Percentiles rank a stretch among this genome's conserved stretches.
Conservation (phyloP, 805 yeast species). For the Myxozyma kluyveri region DNA sequence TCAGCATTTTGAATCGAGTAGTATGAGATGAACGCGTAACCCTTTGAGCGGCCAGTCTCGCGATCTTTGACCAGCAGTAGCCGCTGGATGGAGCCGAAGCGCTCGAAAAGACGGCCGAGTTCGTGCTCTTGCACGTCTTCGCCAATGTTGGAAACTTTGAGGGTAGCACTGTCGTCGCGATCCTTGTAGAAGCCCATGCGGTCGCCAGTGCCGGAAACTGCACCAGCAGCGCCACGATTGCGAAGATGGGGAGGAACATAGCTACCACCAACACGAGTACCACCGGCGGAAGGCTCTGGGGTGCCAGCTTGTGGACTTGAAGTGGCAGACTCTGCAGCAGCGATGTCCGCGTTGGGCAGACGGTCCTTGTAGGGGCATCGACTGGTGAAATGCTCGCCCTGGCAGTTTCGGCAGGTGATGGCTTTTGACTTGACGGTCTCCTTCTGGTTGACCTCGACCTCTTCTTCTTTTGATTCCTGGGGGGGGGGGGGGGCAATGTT, state of each 20-base stretch:
- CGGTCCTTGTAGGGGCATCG: slow-evolving; percentile 96
- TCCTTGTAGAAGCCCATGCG: slow-evolving; percentile 37
- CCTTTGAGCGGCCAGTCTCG: slow-evolving; percentile 91
- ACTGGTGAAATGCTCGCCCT: slow-evolving; percentile 88
- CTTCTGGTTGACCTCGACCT: slow-evolving; percentile 67
- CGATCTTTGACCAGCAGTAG: slow-evolving; percentile 83
- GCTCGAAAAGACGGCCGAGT: slow-evolving; percentile 68
- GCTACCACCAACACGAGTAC: slow-evolving; percentile 31
- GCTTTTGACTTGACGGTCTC: slow-evolving; percentile 49
- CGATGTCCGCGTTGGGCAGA: slow-evolving; percentile 53
- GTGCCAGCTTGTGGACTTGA: slow-evolving; percentile 30
- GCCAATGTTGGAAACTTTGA: slow-evolving; percentile 89
- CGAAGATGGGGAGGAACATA: slow-evolving; percentile 67
- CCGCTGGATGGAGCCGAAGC: slow-evolving; percentile 69
- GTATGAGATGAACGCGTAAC: slow-evolving; percentile 91
- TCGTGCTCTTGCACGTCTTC: slow-evolving; percentile 78
- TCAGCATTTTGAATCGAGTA: slow-evolving; percentile 67
- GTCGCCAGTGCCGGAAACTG: slow-evolving; percentile 37
- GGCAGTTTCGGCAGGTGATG: slow-evolving; percentile 82
- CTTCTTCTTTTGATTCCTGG: slow-evolving; percentile 61
- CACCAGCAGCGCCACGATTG: slow-evolving; percentile 40
- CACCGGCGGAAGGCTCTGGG: slow-evolving; percentile 39
- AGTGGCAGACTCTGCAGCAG: slow-evolving; percentile 35
- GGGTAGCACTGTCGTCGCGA: slow-evolving; percentile 82
- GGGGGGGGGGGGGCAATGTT: not conserved